Evolutionary conservation across 2,329 filamentous ascomycete species (phyloP).

Genomic region (Teratosphaeria nubilosa): DNA sequence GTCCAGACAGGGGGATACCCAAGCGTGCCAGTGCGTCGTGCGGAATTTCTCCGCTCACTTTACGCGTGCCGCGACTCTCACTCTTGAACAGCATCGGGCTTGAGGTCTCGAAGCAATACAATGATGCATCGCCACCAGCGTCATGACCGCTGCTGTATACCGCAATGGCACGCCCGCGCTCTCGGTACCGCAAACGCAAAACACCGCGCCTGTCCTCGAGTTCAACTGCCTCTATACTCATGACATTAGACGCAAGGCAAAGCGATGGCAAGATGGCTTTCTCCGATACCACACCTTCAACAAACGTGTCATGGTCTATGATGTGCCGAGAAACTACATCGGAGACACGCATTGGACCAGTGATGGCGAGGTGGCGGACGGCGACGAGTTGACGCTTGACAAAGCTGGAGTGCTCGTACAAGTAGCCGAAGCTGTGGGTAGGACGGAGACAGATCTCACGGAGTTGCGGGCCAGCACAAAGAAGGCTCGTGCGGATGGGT

Average conservation of each 20-base stretch:
- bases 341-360: constrained; percentile 77
- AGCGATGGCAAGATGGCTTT: constrained; percentile 87
- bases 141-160: constrained; percentile 24
- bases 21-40: background rate
- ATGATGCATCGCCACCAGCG: background rate
- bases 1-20: too few relatives aligned
- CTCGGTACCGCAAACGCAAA: constrained; percentile 43
- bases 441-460: constrained; percentile 65
- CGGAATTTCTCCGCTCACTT: background rate
- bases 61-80: background rate
- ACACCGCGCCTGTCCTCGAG: constrained; percentile 66
- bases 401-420: constrained; percentile 67
- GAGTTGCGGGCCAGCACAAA: constrained; percentile 61
- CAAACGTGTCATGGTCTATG: constrained; percentile 81
- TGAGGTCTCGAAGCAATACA: background rate
- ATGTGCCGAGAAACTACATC: constrained; percentile 67
- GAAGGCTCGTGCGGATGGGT: constrained; percentile 29
- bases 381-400: constrained; percentile 73
- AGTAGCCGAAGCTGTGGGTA: constrained; percentile 65
- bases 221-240: constrained; percentile 80
- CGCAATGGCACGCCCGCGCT: constrained; percentile 26
- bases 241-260: constrained; percentile 76
- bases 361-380: constrained; percentile 59
- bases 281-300: constrained; percentile 88
- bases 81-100: background rate